Evolutionary conservation across 2,329 filamentous ascomycete species (phyloP).

Genomic region (Diaporthe destruens): DNA sequence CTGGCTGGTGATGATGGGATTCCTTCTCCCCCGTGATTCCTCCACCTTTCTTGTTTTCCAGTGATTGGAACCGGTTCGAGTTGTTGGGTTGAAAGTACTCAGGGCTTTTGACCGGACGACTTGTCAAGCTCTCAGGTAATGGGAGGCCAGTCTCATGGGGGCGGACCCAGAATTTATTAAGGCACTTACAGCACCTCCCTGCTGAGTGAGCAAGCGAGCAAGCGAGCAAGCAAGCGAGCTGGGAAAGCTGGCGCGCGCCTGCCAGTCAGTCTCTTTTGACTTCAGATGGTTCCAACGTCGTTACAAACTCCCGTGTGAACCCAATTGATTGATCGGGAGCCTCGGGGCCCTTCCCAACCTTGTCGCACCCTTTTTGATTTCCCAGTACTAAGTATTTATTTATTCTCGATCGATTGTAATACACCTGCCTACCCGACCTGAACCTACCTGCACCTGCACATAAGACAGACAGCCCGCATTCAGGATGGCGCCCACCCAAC

Average conservation of each 20-base stretch:
- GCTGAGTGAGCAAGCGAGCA: background rate
- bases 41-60: too few species aligned
- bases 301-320: background rate
- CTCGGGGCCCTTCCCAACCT: rapidly evolving
- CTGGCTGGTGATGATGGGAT: background rate
- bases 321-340: conserved; percentile 9
- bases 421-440: too few species aligned
- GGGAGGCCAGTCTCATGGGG: background rate
- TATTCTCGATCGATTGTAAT: background rate
- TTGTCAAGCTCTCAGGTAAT: too few species aligned
- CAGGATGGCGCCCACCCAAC: conserved; percentile 32
- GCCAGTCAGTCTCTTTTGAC: background rate
- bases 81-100: conserved; percentile 1
- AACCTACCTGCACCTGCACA: too few species aligned
- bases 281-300: background rate
- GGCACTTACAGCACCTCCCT: background rate
- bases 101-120: background rate
- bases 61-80: background rate
- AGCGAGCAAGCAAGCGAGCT: background rate
- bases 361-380: too few species aligned
- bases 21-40: background rate
- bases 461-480: background rate
- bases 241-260: background rate
- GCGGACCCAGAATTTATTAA: too few species aligned
- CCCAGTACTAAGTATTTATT: too few species aligned